Base-by-base conservation (phyloP, 345 rosid genomes). In the Crucihimalaya himalaica region DNA sequence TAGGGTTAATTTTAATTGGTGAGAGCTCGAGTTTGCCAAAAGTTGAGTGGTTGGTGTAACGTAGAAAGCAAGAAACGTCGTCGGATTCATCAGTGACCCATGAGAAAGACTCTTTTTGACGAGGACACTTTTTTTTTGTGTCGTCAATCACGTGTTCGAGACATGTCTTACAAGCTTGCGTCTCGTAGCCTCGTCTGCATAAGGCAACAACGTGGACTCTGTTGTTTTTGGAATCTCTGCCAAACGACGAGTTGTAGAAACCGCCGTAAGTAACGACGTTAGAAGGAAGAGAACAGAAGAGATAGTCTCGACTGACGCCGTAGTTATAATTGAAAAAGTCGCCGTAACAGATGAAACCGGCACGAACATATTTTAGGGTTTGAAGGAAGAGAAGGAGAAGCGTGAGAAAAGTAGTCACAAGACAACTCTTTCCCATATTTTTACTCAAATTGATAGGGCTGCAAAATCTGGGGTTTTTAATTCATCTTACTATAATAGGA, bases 101-200 rank as follows among this genome's bases (percentile, higher is more conserved):
- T 0, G 78, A 27, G 45, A 66, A 7, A 28, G 74, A 81, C 48
- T 78, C 83, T 29, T 52, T 86, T 40, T 77, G 81, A 37, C 70
- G 58, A 2, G 81, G 78, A 63, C 93, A 88, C 0, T 29, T 64
- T 4, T 35, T 1, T 16, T 27, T 57, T 5, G 85, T 40, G 8
- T 56, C 58, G 8, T 39, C 20, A n/a, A 28, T 57, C 0, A 72
- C 57, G 2, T 32, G 45, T 58, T 75, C 76, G 45, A 80, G 70
- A 27, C 79, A 81, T 5, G 58, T 4, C 31, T 32, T 11, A 47
- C 88, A 88, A 40, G 37, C 62, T 20, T 72, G 63, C 6, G 34
- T 1, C 2, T 80, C 35, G 14, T 43, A 39, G 60, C 85, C 86
- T 21, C 75, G 78, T 21, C 81, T 65, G 82, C 89, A 83, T 12